Conservation (phyloP, 148 eudicot genomes). For the Hydrangea macrophylla region DNA sequence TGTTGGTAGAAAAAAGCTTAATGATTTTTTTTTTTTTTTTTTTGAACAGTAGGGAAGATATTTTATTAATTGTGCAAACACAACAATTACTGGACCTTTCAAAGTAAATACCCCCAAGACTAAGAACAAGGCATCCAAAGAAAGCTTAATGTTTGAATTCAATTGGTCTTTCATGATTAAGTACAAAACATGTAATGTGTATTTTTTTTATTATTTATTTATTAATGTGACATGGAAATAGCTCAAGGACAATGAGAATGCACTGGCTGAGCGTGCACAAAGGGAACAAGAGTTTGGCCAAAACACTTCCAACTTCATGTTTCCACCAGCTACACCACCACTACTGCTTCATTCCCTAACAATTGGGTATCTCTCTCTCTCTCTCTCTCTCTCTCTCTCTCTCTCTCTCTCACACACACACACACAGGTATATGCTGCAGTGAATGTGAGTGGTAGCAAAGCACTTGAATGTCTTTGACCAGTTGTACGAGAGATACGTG, state of each 20-base stretch:
- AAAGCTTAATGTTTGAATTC: background rate
- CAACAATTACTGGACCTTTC: no score
- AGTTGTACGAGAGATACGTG: no score
- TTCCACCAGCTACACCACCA: slow-evolving; percentile 2
- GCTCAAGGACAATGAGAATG: slow-evolving; percentile 51
- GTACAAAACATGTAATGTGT: background rate
- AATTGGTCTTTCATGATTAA: background rate
- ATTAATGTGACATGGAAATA: slow-evolving; percentile 16
- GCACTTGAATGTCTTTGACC: no score
- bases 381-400: slow-evolving; percentile 7
- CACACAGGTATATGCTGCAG: background rate
- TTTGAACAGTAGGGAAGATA: no score
- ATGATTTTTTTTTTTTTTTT: no score
- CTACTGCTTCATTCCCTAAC: slow-evolving; percentile 32
- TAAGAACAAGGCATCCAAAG: no score
- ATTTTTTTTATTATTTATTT: background rate
- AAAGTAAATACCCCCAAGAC: no score
- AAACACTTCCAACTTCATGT: slow-evolving; percentile 14
- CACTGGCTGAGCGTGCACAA: slow-evolving; percentile 9
- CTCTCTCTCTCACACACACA: background rate
- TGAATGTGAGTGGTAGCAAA: no score
- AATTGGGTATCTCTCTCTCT: slow-evolving; percentile 54
- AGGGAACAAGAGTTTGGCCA: slow-evolving; percentile 28
- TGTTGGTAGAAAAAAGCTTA: no score
- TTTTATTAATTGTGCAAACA: no score